These are phyloP conservation scores for Casaregolazyma lundiana DNA, from an alignment of 1,139 yeast genomes.

Conservation along the genomic window DNA sequence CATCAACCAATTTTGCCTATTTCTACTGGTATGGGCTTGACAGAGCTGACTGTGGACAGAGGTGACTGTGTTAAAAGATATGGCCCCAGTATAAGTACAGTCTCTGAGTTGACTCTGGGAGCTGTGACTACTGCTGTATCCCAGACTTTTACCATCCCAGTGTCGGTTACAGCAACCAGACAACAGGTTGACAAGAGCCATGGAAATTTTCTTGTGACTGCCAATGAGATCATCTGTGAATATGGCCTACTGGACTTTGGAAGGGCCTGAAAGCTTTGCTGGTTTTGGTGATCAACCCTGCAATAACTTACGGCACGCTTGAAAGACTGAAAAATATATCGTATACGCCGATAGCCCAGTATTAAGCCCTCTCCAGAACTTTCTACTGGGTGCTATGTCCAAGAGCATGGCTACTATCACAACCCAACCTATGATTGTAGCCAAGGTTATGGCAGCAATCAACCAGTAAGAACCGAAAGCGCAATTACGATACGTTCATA, in stretches of 20 bases:
- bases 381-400: conserved; percentile 70
- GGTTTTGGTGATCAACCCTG: conserved; percentile 76
- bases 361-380: conserved; percentile 65
- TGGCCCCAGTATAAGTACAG: conserved; percentile 42
- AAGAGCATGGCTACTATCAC: conserved; percentile 75
- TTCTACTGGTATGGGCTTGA: conserved; percentile 82
- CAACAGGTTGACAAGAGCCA: conserved; percentile 53
- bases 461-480: conserved; percentile 30
- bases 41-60: too few relatives aligned
- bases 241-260: conserved; percentile 75
- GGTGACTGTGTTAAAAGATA: conserved; percentile 47
- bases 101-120: conserved; percentile 71
- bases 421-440: conserved; percentile 82
- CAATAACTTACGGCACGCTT: conserved; percentile 81
- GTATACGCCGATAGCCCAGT: conserved; percentile 45
- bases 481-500: conserved; percentile 48
- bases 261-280: conserved; percentile 77
- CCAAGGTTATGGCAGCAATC: conserved; percentile 80
- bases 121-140: conserved; percentile 84
- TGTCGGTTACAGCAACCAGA: conserved; percentile 75
- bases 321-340: conserved; percentile 60
- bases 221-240: conserved; percentile 54
- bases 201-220: conserved; percentile 42
- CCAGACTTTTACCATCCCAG: conserved; percentile 78
- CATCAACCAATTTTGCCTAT: conserved; percentile 77